Conservation (phyloP, 306 rosid genomes). For the Lagenaria siceraria region DNA sequence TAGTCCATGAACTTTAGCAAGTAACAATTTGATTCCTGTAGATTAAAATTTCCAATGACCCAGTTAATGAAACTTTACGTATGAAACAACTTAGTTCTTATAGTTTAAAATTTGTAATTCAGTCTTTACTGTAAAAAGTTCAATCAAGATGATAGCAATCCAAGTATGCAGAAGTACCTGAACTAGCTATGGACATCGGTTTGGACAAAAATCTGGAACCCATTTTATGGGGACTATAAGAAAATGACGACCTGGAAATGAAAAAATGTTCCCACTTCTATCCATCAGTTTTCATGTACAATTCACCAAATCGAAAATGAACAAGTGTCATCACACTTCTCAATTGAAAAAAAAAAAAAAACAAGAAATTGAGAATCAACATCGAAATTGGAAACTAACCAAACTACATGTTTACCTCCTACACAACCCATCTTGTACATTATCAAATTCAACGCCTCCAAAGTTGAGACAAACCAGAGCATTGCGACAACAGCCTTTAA, state of each 20-base stretch:
- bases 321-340: background rate
- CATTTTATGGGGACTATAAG: constrained; percentile 6
- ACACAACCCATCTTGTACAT: constrained; percentile 2
- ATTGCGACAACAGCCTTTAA: constrained; percentile 3
- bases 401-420: constrained; percentile 13
- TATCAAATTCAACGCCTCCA: constrained; percentile 9
- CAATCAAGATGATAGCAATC: background rate
- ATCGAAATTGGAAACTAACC: background rate
- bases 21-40: background rate
- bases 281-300: background rate
- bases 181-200: constrained; percentile 21
- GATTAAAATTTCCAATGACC: background rate
- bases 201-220: constrained; percentile 7
- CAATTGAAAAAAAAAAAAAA: background rate
- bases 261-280: background rate
- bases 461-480: constrained; percentile 5
- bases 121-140: background rate
- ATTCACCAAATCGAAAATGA: background rate
- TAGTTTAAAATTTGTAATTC: background rate
- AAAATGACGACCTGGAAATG: constrained; percentile 1
- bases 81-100: background rate
- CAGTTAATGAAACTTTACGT: background rate
- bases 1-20: background rate
- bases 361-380: background rate
- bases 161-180: constrained; percentile 16